Percentiles rank a stretch among this genome's conserved stretches.
These are phyloP conservation scores for Scleroderma bovista DNA, from an alignment of 768 basidiomycete genomes.

Conservation along the genomic window DNA sequence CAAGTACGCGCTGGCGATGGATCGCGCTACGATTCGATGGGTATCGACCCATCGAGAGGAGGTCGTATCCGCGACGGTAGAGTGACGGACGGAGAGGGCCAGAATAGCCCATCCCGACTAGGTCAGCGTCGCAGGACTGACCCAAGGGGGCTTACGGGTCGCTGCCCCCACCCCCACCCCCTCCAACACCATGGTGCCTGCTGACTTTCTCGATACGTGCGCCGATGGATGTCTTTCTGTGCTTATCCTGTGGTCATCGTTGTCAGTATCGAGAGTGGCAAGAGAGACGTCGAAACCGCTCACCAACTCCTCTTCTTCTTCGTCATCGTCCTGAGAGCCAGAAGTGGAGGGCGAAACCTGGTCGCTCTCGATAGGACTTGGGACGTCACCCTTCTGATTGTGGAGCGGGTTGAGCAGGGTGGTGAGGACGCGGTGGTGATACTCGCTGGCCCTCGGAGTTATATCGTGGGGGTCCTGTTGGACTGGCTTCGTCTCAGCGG, in stretches of 20 bases:
- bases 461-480: not conserved
- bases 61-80: no score
- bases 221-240: slow-evolving; percentile 28
- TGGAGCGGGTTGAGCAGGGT: not conserved
- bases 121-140: no score
- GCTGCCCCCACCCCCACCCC: slow-evolving; percentile 10
- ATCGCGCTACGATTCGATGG: no score
- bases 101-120: no score
- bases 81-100: no score
- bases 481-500: not conserved
- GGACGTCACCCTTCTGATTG: not conserved
- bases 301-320: slow-evolving; percentile 10
- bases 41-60: no score
- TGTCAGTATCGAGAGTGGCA: not conserved
- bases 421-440: not conserved
- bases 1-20: no score
- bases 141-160: slow-evolving; percentile 3
- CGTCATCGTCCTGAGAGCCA: slow-evolving; percentile 6
- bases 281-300: not conserved
- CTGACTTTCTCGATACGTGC: slow-evolving; percentile 35
- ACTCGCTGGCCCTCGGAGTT: not conserved
- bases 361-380: not conserved
- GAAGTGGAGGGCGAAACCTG: not conserved
- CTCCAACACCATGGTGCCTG: slow-evolving; percentile 16
- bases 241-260: slow-evolving; percentile 14